Conservation (phyloP, 495 filamentous ascomycete species). For the Friedmanniomyces endolithicus region DNA sequence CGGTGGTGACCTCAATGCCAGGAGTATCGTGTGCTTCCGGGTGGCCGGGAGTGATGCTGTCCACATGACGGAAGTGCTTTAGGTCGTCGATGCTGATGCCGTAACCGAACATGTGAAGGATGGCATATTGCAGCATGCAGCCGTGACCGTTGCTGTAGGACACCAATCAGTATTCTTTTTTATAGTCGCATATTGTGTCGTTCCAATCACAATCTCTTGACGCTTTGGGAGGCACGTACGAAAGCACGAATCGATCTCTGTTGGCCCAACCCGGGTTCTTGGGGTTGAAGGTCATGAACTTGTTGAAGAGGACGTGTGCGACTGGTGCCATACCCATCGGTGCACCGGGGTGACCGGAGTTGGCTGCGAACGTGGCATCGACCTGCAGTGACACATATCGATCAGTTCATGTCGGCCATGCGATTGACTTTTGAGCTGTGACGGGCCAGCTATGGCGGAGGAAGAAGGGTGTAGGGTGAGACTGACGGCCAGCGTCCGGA, state of each 20-base stretch:
- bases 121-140: conserved; percentile 98
- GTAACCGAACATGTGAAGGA: conserved; percentile 95
- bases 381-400: conserved; percentile 42
- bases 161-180: conserved; percentile 18
- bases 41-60: conserved; percentile 93
- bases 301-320: conserved; percentile 96
- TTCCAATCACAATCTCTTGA: not conserved
- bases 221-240: conserved; percentile 49
- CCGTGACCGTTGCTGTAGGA: conserved; percentile 79
- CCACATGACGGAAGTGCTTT: conserved; percentile 75
- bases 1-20: conserved; percentile 95
- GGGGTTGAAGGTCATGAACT: conserved; percentile 98
- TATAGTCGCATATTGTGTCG: not conserved
- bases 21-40: conserved; percentile 94
- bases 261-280: conserved; percentile 96
- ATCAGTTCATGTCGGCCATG: conserved; percentile 28
- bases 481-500: conserved; percentile 87
- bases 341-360: conserved; percentile 96
- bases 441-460: no score
- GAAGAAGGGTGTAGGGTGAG: not conserved
- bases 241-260: conserved; percentile 96
- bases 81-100: conserved; percentile 73
- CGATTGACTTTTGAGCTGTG: not conserved
- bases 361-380: conserved; percentile 92
- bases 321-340: conserved; percentile 99